A percentile compares a stretch with the other conserved stretches of the same genome.
These are phyloP conservation scores for Phaffia tasmanica DNA, from an alignment of 768 basidiomycete species.

Conservation along the genomic window DNA sequence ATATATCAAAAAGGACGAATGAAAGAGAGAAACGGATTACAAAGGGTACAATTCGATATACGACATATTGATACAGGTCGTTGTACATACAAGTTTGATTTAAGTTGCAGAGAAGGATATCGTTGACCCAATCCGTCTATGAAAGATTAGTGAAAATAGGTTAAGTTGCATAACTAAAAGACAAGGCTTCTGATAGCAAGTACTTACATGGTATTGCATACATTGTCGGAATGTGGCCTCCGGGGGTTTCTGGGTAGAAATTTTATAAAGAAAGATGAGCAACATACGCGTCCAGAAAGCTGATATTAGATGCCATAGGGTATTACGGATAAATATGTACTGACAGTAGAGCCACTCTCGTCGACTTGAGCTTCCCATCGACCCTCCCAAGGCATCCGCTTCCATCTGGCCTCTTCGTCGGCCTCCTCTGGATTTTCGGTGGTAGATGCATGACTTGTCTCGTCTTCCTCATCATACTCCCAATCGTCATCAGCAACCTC, in stretches of 20 bases:
- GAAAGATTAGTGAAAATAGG: not conserved
- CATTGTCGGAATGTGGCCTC: conserved; percentile 63
- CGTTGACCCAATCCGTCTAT: conserved; percentile 72
- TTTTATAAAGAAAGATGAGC: not conserved
- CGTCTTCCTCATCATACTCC: conserved; percentile 56
- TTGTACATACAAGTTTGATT: conserved; percentile 64
- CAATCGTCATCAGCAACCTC: conserved; percentile 76
- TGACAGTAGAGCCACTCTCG: conserved; percentile 34
- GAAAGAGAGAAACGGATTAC: not conserved
- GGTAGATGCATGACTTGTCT: not conserved
- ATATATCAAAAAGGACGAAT: too few species aligned
- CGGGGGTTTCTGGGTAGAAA: conserved; percentile 33
- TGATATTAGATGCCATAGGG: not conserved
- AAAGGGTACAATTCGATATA: conserved; percentile 7
- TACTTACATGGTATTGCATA: conserved; percentile 66
- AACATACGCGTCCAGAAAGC: not conserved
- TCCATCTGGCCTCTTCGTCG: conserved; percentile 10
- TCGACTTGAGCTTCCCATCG: conserved; percentile 68
- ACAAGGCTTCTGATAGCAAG: conserved; percentile 2
- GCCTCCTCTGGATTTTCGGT: not conserved
- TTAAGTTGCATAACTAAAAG: not conserved
- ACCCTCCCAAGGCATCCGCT: conserved; percentile 52
- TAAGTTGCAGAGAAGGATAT: conserved; percentile 77
- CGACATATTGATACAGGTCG: not conserved
- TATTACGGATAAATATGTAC: too few species aligned